A percentile compares a stretch with the other conserved stretches of the same genome.
Conservation (phyloP, 345 rosid genomes). For the Citropsis articulata region DNA sequence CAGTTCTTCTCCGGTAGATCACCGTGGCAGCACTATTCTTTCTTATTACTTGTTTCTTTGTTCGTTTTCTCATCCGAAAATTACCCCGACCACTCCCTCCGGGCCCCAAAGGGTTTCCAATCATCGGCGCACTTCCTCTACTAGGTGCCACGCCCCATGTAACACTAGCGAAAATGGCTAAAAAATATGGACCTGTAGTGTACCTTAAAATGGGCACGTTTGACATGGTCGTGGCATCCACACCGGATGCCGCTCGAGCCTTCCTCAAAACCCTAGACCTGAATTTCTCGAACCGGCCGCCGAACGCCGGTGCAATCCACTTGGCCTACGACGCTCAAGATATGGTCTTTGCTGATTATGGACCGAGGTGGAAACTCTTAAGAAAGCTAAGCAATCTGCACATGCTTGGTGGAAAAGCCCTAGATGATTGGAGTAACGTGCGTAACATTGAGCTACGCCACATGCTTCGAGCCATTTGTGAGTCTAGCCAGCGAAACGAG, state of each 20-base stretch:
- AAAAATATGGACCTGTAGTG: conserved; percentile 50
- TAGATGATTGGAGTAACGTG: conserved; percentile 41
- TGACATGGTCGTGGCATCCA: conserved; percentile 55
- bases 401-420: conserved; percentile 61
- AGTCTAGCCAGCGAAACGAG: conserved; percentile 23
- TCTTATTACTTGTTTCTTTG: conserved; percentile 22
- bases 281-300: conserved; percentile 58
- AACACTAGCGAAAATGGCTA: conserved; percentile 44
- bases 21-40: conserved; percentile 7
- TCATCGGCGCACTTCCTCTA: conserved; percentile 52
- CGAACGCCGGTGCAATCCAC: conserved; percentile 51
- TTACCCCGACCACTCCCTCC: conserved; percentile 31
- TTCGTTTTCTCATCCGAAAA: conserved; percentile 17
- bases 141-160: conserved; percentile 60
- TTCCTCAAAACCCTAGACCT: conserved; percentile 52
- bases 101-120: conserved; percentile 57
- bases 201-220: conserved; percentile 51
- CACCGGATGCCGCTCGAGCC: conserved; percentile 50
- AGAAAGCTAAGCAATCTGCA: conserved; percentile 58
- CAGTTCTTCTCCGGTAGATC: not conserved
- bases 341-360: conserved; percentile 59
- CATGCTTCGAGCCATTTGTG: conserved; percentile 47
- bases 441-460: conserved; percentile 37
- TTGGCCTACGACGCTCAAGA: conserved; percentile 56
- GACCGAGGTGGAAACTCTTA: conserved; percentile 51